Base-by-base conservation (phyloP, 2,329 filamentous ascomycete genomes). In the Scolecobasidium constrictum region DNA sequence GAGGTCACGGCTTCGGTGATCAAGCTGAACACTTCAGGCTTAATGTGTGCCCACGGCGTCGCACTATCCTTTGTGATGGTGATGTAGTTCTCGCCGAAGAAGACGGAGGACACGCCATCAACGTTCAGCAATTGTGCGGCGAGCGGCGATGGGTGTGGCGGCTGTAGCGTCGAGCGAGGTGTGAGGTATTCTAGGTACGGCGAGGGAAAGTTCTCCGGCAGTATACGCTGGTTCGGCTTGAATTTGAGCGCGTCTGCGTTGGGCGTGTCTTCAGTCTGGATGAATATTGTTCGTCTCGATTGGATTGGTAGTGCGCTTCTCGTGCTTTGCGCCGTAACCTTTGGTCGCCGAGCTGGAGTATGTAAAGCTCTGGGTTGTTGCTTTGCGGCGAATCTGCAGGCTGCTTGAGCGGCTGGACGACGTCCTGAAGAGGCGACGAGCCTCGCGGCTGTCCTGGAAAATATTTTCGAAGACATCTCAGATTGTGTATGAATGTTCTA, bases 171-270 rank as follows among this genome's bases (percentile, higher is more conserved):
- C 28, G 86, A 82, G 43, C 92, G 83, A 26, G 92, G 87, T 51
- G 77, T 83, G 43, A 94, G 72, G 62, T 96, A 98, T 67, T 98
- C 92, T 59, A 96, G 74, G 62, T 88, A 95, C 5, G 86, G 75
- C 2, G 81, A 78, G 5, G 75, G 66, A 49, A 94, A 69, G 41
- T 69, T 70, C 50, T 82, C 72, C 17, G 92, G 90, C 2, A 98
- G 75, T 40, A 98, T 78, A 31, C 76, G 77, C 62, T 86, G 80
- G 65, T 95, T 94, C 2, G 92, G 92, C 31, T 93, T 75, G 66
- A 98, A 98, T 67, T 98, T 98, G 56, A 96, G 74, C 23, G 87
- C 88, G 67, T 96, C 87, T n/a, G 79, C 72, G 64, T 98, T 98
- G 19, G 92, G 92, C 1, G 92, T 98, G 50, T 75, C 77, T 59